Evolutionary conservation across 148 eudicot genomes (phyloP).

Genomic region (Persicaria maculosa): DNA sequence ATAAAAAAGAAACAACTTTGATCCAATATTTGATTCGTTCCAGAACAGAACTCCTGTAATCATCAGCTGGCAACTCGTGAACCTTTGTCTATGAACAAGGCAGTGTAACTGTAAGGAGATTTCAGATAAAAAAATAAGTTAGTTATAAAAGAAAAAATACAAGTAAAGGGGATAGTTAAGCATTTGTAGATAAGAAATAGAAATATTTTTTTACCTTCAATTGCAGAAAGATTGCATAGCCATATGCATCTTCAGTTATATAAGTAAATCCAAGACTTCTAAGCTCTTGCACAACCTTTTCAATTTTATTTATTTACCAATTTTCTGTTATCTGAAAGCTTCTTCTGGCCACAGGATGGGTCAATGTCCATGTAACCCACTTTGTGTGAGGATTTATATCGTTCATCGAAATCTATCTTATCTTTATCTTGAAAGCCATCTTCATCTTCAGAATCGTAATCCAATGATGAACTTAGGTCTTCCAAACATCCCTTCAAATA

Average conservation of each 20-base stretch:
- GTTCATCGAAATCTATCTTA: slow-evolving; percentile 59
- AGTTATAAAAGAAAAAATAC: not conserved
- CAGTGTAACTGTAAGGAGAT: not conserved
- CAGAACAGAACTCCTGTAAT: slow-evolving; percentile 78
- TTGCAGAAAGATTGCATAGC: slow-evolving; percentile 85
- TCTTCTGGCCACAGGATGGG: slow-evolving; percentile 30
- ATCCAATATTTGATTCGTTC: slow-evolving; percentile 89
- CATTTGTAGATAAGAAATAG: not conserved
- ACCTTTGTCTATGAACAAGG: slow-evolving; percentile 62
- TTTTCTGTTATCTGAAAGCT: slow-evolving; percentile 47
- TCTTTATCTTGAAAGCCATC: slow-evolving; percentile 37
- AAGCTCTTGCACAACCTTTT: slow-evolving; percentile 79
- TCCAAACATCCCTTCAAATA: slow-evolving; percentile 81
- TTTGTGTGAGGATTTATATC: slow-evolving; percentile 22
- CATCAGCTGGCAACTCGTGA: slow-evolving; percentile 85
- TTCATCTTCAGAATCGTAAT: slow-evolving; percentile 38
- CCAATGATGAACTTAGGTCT: slow-evolving; percentile 62
- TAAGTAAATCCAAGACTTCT: slow-evolving; percentile 90
- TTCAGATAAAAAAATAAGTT: slow-evolving; percentile 11
- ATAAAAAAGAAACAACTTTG: slow-evolving; percentile 41
- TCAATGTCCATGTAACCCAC: slow-evolving; percentile 59
- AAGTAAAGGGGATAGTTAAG: not conserved
- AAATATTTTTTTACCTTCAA: slow-evolving; percentile 47
- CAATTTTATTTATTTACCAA: slow-evolving; percentile 61
- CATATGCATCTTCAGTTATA: slow-evolving; percentile 96